These are phyloP conservation scores for Leucaena leucocephala DNA, from an alignment of 306 rosid species.

Conservation along the genomic window DNA sequence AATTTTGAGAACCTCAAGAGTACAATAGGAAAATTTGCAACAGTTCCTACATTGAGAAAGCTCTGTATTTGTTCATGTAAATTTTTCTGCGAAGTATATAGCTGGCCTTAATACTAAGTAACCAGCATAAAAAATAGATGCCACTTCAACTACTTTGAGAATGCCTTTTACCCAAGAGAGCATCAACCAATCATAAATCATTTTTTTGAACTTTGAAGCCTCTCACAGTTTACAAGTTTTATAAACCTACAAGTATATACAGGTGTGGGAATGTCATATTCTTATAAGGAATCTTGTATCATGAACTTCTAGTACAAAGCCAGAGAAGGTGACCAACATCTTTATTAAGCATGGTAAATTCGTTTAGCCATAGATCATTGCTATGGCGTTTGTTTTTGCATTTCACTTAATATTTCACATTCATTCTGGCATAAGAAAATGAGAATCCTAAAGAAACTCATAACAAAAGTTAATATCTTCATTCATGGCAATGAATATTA, in stretches of 20 bases:
- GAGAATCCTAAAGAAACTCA: background rate
- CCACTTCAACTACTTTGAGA: conserved; percentile 21
- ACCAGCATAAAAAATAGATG: background rate
- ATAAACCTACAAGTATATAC: background rate
- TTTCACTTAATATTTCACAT: background rate
- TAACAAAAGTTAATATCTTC: background rate
- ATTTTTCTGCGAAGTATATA: background rate
- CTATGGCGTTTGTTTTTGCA: background rate
- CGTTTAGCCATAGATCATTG: background rate
- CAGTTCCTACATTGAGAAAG: background rate
- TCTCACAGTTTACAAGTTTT: background rate
- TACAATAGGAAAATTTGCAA: background rate
- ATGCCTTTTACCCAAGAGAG: conserved; percentile 17
- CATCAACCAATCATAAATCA: conserved; percentile 13
- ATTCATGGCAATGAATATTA: background rate
- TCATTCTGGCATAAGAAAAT: background rate
- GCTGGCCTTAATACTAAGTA: conserved; percentile 2
- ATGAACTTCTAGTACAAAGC: background rate
- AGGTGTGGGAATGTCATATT: background rate
- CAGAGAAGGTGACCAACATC: background rate
- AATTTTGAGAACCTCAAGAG: background rate
- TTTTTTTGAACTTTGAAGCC: background rate
- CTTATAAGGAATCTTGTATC: background rate
- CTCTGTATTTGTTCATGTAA: background rate
- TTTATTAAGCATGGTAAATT: background rate